Conservation (phyloP, 1,139 yeast species). For the Saccharomyces pastorianus region DNA sequence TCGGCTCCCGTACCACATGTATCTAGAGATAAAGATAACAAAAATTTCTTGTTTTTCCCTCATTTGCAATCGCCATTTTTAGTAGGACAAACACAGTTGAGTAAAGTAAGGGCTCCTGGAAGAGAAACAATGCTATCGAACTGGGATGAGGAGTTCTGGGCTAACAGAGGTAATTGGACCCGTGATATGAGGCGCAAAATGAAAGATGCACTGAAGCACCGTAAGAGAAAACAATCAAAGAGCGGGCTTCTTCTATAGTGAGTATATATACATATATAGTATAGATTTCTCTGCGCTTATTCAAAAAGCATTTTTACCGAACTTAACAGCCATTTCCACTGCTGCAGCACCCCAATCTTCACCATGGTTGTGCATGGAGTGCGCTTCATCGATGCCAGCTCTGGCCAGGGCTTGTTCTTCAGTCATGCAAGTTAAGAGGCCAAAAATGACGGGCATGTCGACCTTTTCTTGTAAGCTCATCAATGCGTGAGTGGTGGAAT, state of each 20-base stretch:
- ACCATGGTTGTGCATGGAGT: conserved; percentile 83
- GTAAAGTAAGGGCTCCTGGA: conserved; percentile 41
- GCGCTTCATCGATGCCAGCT: conserved; percentile 74
- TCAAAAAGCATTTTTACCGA: conserved; percentile 21
- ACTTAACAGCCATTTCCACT: conserved; percentile 82
- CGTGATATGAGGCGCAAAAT: conserved; percentile 66
- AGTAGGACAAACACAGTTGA: conserved; percentile 72
- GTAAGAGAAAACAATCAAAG: conserved; percentile 40
- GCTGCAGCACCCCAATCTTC: conserved; percentile 99
- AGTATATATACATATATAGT: not conserved
- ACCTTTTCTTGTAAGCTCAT: conserved; percentile 73
- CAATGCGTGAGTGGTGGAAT: conserved; percentile 75
- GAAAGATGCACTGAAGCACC: conserved; percentile 61
- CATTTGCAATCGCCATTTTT: conserved; percentile 82
- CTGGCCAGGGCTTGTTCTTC: conserved; percentile 90
- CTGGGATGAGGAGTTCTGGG: conserved; percentile 79
- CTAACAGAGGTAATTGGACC: conserved; percentile 70
- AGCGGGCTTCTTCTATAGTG: conserved; percentile 9
- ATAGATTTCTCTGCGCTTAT: not conserved
- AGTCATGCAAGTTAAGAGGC: conserved; percentile 84
- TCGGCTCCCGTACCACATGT: conserved; percentile 3
- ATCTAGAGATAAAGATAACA: conserved; percentile 9
- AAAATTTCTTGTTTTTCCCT: conserved; percentile 54
- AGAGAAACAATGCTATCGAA: conserved; percentile 38
- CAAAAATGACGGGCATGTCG: conserved; percentile 78